Evolutionary conservation across 495 filamentous ascomycete genomes (phyloP), one percentile per base, ranked within the genome.

Genomic region (Umbilicaria muhlenbergii): DNA sequence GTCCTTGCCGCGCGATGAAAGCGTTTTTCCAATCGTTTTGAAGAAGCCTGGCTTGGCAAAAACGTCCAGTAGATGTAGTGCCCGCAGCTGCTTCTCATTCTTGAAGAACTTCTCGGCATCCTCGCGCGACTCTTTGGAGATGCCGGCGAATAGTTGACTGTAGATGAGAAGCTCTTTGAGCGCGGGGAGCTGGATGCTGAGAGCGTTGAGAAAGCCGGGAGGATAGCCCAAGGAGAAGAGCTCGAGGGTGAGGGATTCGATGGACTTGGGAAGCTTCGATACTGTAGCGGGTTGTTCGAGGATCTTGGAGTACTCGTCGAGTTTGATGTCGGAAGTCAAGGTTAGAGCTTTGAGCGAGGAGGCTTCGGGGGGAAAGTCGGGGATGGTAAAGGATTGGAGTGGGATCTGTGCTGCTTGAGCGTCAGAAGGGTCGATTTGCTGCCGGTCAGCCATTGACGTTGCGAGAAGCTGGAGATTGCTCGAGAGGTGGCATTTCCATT

Each of bases 221-320:
- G 63, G 64, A 45, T 62, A 68, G 32, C 64, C 64, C 11, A 65
- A 51, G 14, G 53, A 52, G 58, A 68, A 68, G 32, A 68, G 57
- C 43, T 66, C 63, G 21, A 68, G 59, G 3, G 63, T 64, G 1
- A 68, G 49, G 39, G 24, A 28, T 10, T 57, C 56, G 40, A 55
- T 61, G 43, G 32, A 17, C 11, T 19, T 13, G 14, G 39, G 39
- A 11, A 42, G 17, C 15, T 36, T 32, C 1, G 40, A 13, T 12
- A 34, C 17, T n/a, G 43, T 48, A 11, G 38, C 39, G 24, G 31
- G 18, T 28, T 31, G 2, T 18, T 16, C 8, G 43, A 62, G 47
- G 14, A 51, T 28, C 40, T 36, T 16, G 11, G 51, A 41, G 51
- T 61, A 61, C n/a, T 59, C 52, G 42, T 58, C 53, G 18, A 58